Conservation (phyloP, 768 basidiomycete species). For the Wakefieldia striispora region DNA sequence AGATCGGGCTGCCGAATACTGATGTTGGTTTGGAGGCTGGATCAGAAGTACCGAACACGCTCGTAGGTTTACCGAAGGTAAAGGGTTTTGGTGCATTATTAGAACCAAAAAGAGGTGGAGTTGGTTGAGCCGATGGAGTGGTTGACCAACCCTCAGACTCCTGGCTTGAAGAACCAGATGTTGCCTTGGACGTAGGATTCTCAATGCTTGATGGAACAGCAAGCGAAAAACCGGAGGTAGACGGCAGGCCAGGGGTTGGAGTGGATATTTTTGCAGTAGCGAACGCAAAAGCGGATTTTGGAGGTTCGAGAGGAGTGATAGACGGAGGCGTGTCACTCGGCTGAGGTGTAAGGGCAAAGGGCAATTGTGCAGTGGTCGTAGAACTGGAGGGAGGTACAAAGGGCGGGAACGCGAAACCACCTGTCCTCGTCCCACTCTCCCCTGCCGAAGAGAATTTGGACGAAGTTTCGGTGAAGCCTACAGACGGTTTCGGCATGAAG, state of each 20-base stretch:
- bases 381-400: slow-evolving; percentile 21
- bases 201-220: slow-evolving; percentile 6
- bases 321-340: slow-evolving; percentile 17
- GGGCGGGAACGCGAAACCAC: slow-evolving; percentile 27
- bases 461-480: slow-evolving; percentile 17
- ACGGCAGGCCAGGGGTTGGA: slow-evolving; percentile 5
- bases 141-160: slow-evolving; percentile 7
- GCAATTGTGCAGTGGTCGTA: slow-evolving; percentile 1
- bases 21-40: slow-evolving; percentile 20
- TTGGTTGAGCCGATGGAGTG: slow-evolving; percentile 8
- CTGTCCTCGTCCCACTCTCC: slow-evolving; percentile 18
- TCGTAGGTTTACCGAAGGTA: slow-evolving; percentile 14
- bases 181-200: slow-evolving; percentile 4
- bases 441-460: slow-evolving; percentile 6
- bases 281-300: slow-evolving; percentile 32
- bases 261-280: slow-evolving; percentile 7
- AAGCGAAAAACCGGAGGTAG: slow-evolving; percentile 22
- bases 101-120: slow-evolving; percentile 16
- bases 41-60: slow-evolving; percentile 21
- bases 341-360: slow-evolving; percentile 19
- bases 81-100: slow-evolving; percentile 24
- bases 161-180: slow-evolving; percentile 8
- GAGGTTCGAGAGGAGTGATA: slow-evolving; percentile 13
- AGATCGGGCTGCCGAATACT: slow-evolving; percentile 25
- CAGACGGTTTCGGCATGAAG: slow-evolving; percentile 37